A percentile compares a stretch with the other conserved stretches of the same genome.
Conservation (phyloP, 768 basidiomycete species). For the Tricholoma furcatifolium region DNA sequence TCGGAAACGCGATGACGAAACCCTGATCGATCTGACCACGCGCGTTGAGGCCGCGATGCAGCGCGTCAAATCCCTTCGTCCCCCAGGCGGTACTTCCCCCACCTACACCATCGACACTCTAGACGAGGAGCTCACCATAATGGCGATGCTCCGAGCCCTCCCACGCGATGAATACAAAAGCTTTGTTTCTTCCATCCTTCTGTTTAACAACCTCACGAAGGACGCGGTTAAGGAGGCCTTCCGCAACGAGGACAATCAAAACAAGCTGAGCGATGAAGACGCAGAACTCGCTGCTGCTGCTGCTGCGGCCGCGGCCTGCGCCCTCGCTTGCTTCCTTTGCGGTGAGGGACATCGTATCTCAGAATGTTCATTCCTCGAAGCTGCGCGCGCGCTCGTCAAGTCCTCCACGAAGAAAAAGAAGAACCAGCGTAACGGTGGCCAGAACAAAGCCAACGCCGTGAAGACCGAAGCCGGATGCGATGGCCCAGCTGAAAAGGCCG, state of each 20-base stretch:
- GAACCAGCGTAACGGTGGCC: background rate
- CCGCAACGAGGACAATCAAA: background rate
- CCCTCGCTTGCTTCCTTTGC: background rate
- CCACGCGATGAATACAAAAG: background rate
- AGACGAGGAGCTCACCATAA: conserved; percentile 1
- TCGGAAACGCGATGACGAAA: too few species aligned
- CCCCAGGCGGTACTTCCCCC: background rate
- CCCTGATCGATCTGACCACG: background rate
- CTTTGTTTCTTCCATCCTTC: too few species aligned
- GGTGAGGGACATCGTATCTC: background rate
- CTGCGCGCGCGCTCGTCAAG: background rate
- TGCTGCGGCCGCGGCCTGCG: background rate
- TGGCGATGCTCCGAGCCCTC: conserved; percentile 3
- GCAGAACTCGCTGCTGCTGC: conserved; percentile 1
- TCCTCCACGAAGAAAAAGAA: background rate
- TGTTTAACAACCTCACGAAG: too few species aligned
- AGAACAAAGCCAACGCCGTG: background rate
- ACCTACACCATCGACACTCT: conserved; percentile 1
- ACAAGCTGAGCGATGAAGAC: background rate
- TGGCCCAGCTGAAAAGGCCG: too few species aligned
- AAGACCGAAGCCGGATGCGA: too few species aligned
- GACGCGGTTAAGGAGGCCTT: too few species aligned
- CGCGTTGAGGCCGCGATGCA: background rate
- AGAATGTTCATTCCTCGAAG: background rate
- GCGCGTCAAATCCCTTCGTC: background rate